Evolutionary conservation across 2,329 filamentous ascomycete species (phyloP).

Genomic region (Trichoderma endophyticum): DNA sequence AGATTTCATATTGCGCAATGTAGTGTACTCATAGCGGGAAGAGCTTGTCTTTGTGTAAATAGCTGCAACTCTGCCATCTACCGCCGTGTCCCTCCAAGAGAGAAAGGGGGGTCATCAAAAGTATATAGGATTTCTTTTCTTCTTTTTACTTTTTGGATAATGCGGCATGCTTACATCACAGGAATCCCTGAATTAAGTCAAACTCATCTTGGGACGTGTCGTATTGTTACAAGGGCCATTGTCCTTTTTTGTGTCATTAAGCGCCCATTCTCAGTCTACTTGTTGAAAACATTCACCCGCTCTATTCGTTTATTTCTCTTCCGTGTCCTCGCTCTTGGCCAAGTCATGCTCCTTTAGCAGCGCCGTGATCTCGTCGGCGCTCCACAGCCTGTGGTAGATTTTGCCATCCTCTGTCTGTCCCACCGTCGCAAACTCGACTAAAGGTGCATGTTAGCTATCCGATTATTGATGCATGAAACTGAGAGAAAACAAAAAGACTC

Average conservation of each 20-base stretch:
- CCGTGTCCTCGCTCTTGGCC: constrained; percentile 76
- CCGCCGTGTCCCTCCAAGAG: background rate
- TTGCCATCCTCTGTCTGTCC: constrained; percentile 92
- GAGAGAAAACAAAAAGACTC: constrained; percentile 38
- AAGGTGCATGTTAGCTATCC: constrained; percentile 22
- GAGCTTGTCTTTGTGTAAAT: background rate
- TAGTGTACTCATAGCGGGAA: background rate
- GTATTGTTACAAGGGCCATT: constrained; percentile 22
- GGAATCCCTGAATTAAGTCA: background rate
- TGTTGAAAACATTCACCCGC: background rate
- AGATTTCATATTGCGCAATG: background rate
- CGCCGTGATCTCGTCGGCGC: constrained; percentile 90
- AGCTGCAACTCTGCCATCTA: background rate
- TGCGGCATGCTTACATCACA: background rate
- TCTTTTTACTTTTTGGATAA: background rate
- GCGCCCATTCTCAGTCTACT: constrained; percentile 17
- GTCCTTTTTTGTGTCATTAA: constrained; percentile 12
- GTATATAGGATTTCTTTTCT: background rate
- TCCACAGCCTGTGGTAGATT: constrained; percentile 98
- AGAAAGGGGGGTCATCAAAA: background rate
- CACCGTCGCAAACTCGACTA: constrained; percentile 97
- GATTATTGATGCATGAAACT: background rate
- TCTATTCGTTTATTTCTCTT: constrained; percentile 64
- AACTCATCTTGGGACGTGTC: constrained; percentile 14
- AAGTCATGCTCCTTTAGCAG: constrained; percentile 93